These are phyloP conservation scores for Neostapfia colusana DNA, from an alignment of 176 grass and related monocot genomes.

Conservation along the genomic window DNA sequence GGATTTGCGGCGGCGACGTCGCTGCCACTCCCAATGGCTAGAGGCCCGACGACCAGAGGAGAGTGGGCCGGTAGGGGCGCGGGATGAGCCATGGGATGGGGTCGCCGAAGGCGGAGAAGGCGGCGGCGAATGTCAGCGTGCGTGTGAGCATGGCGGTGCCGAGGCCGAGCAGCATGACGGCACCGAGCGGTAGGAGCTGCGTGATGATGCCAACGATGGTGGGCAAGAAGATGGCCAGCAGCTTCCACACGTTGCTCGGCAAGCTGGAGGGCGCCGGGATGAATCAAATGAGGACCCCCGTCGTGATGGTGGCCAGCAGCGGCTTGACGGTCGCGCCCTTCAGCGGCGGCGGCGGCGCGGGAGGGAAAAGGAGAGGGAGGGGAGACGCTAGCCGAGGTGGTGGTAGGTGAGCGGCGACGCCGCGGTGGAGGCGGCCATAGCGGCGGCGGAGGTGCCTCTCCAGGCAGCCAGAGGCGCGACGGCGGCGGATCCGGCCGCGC, in stretches of 20 bases:
- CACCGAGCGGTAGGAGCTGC: constrained; percentile 92
- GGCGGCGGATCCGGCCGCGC: too few relatives aligned
- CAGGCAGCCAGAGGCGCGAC: too few relatives aligned
- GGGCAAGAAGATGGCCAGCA: constrained; percentile 84
- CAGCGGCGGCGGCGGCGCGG: too few relatives aligned
- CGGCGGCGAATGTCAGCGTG: constrained; percentile 82
- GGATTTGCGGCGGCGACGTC: too few relatives aligned
- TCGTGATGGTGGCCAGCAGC: too few relatives aligned
- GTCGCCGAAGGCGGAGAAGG: constrained; percentile 95
- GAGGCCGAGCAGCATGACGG: constrained; percentile 85
- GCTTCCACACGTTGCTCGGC: constrained; percentile 81
- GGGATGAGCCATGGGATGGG: constrained; percentile 99
- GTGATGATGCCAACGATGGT: constrained; percentile 97
- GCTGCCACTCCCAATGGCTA: too few relatives aligned
- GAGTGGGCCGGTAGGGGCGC: too few relatives aligned
- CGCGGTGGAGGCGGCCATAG: constrained; percentile 55
- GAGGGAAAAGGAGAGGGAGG: constrained; percentile 44
- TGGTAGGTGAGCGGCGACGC: constrained; percentile 53
- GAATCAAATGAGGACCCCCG: too few relatives aligned
- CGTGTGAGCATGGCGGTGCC: constrained; percentile 79
- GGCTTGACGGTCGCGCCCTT: too few relatives aligned
- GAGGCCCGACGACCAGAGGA: too few relatives aligned
- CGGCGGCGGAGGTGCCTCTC: too few relatives aligned
- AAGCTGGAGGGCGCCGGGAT: too few relatives aligned
- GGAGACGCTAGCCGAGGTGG: constrained; percentile 38